Evolutionary conservation across 352 stramenopile species (phyloP), one percentile per base, ranked within the genome.

Genomic region (Bremia lactucae): DNA sequence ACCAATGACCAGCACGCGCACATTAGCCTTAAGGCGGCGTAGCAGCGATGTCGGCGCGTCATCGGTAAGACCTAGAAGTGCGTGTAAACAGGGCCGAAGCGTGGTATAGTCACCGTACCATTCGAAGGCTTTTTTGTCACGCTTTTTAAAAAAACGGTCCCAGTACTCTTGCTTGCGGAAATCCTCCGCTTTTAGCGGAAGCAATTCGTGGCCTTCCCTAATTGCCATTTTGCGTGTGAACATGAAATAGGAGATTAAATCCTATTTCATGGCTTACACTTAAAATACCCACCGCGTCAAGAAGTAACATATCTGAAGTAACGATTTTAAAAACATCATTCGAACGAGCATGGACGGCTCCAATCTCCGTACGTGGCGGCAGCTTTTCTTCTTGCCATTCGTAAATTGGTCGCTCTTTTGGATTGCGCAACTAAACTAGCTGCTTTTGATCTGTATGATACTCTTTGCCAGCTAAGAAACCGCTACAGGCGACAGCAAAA

Each of bases 161-260:
- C 74, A 87, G 57, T 86, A 87, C 47, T 72, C 63, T 45, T 82
- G 71, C 46, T 68, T 67, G 25, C 70, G 63, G 62, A 87, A 87
- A 31, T 87, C 69, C 39, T 60, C 62, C 10, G 71, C 65, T 24
- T 53, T 46, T 39, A 47, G 65, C 38, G 70, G 70, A 36, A 83
- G 44, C 42, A 83, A 46, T 37, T 74, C 60, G 42, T 63, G 52
- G 26, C 41, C 20, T 36, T 24, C 2, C 37, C 16, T 36, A 25
- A 0, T 34, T 0, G 31, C 35, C 49, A 58, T 58, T 21, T 47
- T 44, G n/a, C n/a, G n/a, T n/a, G n/a, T n/a, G n/a, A n/a, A n/a
- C n/a, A n/a, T n/a, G n/a, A n/a, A n/a, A n/a, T n/a, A n/a, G n/a
- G n/a, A n/a, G n/a, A n/a, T n/a, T n/a, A n/a, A n/a, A n/a, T n/a